Evolutionary conservation across 2,329 filamentous ascomycete genomes (phyloP).

Genomic region (Microascus cirrosus): DNA sequence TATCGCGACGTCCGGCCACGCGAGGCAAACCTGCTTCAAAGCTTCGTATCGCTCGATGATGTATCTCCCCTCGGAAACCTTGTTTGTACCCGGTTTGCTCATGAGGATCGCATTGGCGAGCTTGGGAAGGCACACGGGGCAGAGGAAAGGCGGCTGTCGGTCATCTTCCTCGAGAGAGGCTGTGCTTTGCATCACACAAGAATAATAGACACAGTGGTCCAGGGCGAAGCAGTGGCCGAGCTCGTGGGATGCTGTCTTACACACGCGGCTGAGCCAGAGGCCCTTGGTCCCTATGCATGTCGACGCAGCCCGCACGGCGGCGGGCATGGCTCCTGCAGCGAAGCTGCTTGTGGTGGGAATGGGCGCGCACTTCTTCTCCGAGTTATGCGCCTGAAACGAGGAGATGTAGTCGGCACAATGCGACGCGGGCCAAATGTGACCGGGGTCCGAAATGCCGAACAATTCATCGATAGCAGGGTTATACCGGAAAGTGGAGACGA

Average conservation of each 20-base stretch:
- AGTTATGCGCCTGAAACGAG: conserved; percentile 7
- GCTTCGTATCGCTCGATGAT: background rate
- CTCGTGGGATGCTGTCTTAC: conserved; percentile 51
- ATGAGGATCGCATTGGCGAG: conserved; percentile 15
- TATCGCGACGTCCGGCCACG: background rate
- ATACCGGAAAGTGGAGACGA: conserved; percentile 53
- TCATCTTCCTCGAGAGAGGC: conserved; percentile 45
- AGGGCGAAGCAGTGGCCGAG: conserved; percentile 57
- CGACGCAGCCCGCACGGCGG: conserved; percentile 23
- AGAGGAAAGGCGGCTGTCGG: conserved; percentile 52
- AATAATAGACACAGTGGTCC: conserved; percentile 54
- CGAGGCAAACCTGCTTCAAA: background rate
- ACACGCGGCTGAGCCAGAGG: conserved; percentile 47
- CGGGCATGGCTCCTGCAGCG: background rate
- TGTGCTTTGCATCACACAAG: conserved; percentile 53
- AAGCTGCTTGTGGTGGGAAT: background rate
- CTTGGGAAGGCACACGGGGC: conserved; percentile 47
- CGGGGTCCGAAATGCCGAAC: conserved; percentile 22
- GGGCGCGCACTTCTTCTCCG: background rate
- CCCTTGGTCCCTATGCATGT: conserved; percentile 18
- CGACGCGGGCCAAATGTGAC: conserved; percentile 53
- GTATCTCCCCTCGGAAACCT: background rate
- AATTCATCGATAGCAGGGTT: conserved; percentile 34
- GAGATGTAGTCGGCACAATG: conserved; percentile 46
- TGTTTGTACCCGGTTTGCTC: background rate